Conservation (phyloP, 2,329 filamentous ascomycete genomes). For the Magnaporthiopsis poae region DNA sequence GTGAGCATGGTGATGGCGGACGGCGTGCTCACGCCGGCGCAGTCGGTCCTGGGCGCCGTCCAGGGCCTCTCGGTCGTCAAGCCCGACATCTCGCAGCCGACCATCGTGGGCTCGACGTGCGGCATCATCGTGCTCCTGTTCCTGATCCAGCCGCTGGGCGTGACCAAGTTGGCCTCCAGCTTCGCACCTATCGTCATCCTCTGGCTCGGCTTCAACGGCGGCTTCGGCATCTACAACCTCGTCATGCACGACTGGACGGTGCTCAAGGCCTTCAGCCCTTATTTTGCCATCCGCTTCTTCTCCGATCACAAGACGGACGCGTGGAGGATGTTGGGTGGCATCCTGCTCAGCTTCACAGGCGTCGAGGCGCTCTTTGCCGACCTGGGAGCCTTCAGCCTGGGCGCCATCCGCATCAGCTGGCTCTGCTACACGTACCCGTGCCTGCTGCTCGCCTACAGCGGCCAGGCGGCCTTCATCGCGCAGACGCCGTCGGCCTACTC, state of each 20-base stretch:
- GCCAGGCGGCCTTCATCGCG: slow-evolving; percentile 63
- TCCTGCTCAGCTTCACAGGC: slow-evolving; percentile 64
- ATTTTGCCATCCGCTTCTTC: slow-evolving; percentile 51
- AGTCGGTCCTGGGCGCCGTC: slow-evolving; percentile 57
- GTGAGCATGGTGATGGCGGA: slow-evolving; percentile 54
- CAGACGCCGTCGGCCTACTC: slow-evolving; percentile 44
- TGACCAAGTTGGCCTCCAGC: slow-evolving; percentile 43
- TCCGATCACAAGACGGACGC: slow-evolving; percentile 46
- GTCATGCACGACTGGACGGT: slow-evolving; percentile 40
- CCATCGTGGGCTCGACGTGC: slow-evolving; percentile 54
- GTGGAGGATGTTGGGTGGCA: slow-evolving; percentile 55
- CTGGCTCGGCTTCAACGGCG: slow-evolving; percentile 53
- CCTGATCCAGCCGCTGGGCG: slow-evolving; percentile 52
- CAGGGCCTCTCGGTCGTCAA: slow-evolving; percentile 51
- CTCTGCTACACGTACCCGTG: slow-evolving; percentile 57
- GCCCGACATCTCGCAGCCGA: slow-evolving; percentile 41
- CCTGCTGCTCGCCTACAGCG: slow-evolving; percentile 51
- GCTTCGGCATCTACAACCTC: slow-evolving; percentile 54
- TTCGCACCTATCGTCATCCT: slow-evolving; percentile 58
- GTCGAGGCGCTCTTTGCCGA: slow-evolving; percentile 69
- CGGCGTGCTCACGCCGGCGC: slow-evolving; percentile 56
- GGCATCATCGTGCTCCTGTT: slow-evolving; percentile 55
- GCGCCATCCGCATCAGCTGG: slow-evolving; percentile 64
- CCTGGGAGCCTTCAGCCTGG: slow-evolving; percentile 59
- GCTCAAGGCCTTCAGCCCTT: slow-evolving; percentile 44